Base-by-base conservation (phyloP, 306 rosid genomes). In the Vigna angularis region DNA sequence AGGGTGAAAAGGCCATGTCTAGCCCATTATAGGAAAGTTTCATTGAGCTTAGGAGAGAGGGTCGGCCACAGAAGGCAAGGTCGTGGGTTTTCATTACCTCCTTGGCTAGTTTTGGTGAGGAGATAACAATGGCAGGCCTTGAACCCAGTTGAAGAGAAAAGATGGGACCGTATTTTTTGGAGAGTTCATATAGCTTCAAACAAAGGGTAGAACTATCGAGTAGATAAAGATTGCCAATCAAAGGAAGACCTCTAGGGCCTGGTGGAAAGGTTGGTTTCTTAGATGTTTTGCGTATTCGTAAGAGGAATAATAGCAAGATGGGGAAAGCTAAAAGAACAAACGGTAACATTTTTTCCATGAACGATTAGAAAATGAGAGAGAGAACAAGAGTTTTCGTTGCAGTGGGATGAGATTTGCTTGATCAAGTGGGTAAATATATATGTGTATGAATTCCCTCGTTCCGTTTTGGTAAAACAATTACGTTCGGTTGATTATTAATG, bases 241-340 rank as follows among this genome's bases (percentile, higher is more conserved):
- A 44, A 34, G 84, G 84, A 32, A 81, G 75, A 17, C 84, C 80
- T 81, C 24, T 74, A 18, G 84, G 84, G 0, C 84, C 80, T 32
- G 75, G 84, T 56, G 79, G 79, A 44, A 45, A 26, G 8, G 4
- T 17, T 64, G 16, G 28, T 5, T 73, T 80, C 55, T 66, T 66
- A 3, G 79, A 13, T 36, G n/a, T 65, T 55, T 20, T 65, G 15
- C 73, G 69, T 22, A 10, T 71, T 38, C 53, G 36, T 38, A 34
- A 26, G 47, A 73, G 30, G 56, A 70, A 38, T 7, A 66, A 15
- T 17, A 80, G 68, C 40, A 64, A 72, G 44, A 73, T 13, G 47
- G 74, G 20, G 5, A 80, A 10, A 28, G 30, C 6, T 7, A 64
- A 7, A 15, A 79, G 24, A 53, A 18, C 13, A 18, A 30, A 30